Conservation (phyloP, 805 yeast species). For the Ogataea naganishii region DNA sequence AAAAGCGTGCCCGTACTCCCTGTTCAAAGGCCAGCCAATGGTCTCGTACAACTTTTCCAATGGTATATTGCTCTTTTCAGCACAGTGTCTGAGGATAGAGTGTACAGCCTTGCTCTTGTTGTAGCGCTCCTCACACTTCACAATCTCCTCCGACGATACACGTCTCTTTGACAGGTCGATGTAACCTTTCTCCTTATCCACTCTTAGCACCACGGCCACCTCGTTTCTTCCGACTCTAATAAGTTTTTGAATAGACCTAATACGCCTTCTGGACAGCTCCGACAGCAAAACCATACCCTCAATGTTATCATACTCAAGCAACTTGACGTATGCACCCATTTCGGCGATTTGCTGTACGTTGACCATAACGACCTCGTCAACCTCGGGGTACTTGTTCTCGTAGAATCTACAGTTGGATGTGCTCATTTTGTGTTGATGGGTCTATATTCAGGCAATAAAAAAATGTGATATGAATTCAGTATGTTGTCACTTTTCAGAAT, state of each 20-base stretch:
- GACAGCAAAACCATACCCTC: slow-evolving; percentile 97
- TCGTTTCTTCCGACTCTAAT: slow-evolving; percentile 98
- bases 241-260: slow-evolving; percentile 92
- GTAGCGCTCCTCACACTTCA: slow-evolving; percentile 95
- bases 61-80: slow-evolving; percentile 87
- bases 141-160: slow-evolving; percentile 95
- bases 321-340: slow-evolving; percentile 98
- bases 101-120: slow-evolving; percentile 96
- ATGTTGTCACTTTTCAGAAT: too few species aligned
- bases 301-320: slow-evolving; percentile 93
- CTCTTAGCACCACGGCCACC: slow-evolving; percentile 95
- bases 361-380: slow-evolving; percentile 98
- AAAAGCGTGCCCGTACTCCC: slow-evolving; percentile 92
- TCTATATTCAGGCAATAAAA: too few species aligned
- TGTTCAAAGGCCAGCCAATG: slow-evolving; percentile 96
- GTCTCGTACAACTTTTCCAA: slow-evolving; percentile 80
- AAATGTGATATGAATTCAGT: too few species aligned
- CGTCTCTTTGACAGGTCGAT: slow-evolving; percentile 96
- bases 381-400: slow-evolving; percentile 97
- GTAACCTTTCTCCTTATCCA: slow-evolving; percentile 97
- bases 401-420: slow-evolving; percentile 91
- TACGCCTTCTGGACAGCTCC: slow-evolving; percentile 97
- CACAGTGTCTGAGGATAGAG: slow-evolving; percentile 96
- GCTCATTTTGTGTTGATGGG: slow-evolving; percentile 53
- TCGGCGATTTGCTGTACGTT: slow-evolving; percentile 98